Conservation (phyloP, 2,329 filamentous ascomycete genomes). For the Ophiobolus disseminans region DNA sequence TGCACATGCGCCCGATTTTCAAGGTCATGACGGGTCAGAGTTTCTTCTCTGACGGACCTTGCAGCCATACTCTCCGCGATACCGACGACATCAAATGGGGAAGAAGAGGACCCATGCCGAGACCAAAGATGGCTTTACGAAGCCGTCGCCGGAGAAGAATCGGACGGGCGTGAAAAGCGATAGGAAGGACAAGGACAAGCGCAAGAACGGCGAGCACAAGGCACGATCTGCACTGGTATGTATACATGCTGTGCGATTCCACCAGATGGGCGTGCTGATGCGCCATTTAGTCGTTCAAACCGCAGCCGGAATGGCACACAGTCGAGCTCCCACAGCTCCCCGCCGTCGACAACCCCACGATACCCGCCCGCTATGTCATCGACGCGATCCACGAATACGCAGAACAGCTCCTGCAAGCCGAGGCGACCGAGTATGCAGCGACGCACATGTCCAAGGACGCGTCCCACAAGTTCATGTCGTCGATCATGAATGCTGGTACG, state of each 20-base stretch:
- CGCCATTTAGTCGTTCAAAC: constrained; percentile 61
- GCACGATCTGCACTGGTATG: constrained; percentile 43
- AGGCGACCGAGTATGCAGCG: constrained; percentile 76
- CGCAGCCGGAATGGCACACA: constrained; percentile 73
- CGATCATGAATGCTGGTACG: constrained; percentile 95
- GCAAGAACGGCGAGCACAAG: constrained; percentile 43
- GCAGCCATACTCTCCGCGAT: constrained; percentile 35
- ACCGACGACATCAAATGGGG: constrained; percentile 46
- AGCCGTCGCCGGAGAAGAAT: constrained; percentile 43
- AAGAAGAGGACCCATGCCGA: constrained; percentile 52
- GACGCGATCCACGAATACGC: constrained; percentile 74
- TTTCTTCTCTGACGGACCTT: constrained; percentile 48
- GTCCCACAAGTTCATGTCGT: constrained; percentile 93
- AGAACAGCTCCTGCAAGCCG: constrained; percentile 74
- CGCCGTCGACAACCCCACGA: constrained; percentile 53
- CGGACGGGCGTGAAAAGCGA: constrained; percentile 39
- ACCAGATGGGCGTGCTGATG: constrained; percentile 24
- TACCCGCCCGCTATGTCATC: constrained; percentile 60
- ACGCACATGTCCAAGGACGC: constrained; percentile 78
- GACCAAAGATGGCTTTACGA: constrained; percentile 50
- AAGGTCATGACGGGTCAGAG: constrained; percentile 49
- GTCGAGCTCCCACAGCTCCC: constrained; percentile 63
- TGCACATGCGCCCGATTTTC: no score
- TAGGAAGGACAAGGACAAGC: constrained; percentile 38
- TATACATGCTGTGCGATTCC: neutral